phyloP scores from a whole-genome alignment of 768 basidiomycete species.

The Suillus paluster region DNA sequence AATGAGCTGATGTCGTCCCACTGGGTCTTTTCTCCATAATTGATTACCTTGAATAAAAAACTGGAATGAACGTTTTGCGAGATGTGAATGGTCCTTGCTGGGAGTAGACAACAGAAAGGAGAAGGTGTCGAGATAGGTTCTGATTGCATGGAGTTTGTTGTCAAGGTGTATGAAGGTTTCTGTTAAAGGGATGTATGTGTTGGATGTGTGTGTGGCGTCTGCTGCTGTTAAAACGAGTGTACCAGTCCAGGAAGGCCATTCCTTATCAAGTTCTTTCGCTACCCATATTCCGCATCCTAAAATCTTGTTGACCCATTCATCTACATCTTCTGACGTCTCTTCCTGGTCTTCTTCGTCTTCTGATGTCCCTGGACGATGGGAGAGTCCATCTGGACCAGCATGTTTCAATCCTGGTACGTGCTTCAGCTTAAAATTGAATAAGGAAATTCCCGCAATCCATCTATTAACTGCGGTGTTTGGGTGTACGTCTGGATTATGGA shows the following conservation, averaged over 20 bases:
- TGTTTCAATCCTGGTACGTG: constrained; percentile 31
- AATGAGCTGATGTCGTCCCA: constrained; percentile 27
- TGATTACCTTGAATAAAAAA: constrained; percentile 21
- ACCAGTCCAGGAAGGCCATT: too few species aligned
- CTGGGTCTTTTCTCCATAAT: constrained; percentile 26
- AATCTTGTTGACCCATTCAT: constrained; percentile 12
- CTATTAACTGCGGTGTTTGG: constrained; percentile 37
- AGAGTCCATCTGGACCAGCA: constrained; percentile 37
- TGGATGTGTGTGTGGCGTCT: too few species aligned
- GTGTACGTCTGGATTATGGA: constrained; percentile 35
- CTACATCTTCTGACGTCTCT: constrained; percentile 15
- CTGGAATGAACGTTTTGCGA: not conserved
- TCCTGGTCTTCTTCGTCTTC: constrained; percentile 20
- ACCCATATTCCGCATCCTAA: constrained; percentile 1
- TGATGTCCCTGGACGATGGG: constrained; percentile 19
- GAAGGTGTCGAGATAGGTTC: not conserved
- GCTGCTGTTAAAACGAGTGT: too few species aligned
- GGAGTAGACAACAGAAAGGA: not conserved
- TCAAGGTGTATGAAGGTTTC: not conserved
- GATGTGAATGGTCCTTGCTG: not conserved
- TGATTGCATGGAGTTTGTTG: not conserved
- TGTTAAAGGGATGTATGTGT: not conserved
- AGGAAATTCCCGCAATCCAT: constrained; percentile 31
- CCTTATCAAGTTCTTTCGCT: too few species aligned
- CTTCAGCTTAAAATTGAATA: constrained; percentile 35